Conservation (phyloP, 352 stramenopile genomes). For the Pythium rhizo-oryzae region DNA sequence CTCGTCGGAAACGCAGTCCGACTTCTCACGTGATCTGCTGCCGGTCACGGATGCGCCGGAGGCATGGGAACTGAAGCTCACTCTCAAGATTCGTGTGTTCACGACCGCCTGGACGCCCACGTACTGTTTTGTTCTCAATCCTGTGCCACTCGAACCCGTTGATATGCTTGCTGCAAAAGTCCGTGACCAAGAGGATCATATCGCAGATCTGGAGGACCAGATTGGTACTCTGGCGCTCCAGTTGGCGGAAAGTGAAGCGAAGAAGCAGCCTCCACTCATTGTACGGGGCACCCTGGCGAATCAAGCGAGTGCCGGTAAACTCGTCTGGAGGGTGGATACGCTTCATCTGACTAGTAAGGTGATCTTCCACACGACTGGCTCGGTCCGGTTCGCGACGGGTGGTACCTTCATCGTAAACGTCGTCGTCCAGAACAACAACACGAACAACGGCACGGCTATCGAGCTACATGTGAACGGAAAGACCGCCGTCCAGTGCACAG, state of each 20-base stretch:
- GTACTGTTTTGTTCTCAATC: constrained; percentile 15
- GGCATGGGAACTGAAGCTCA: constrained; percentile 2
- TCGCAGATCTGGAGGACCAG: not conserved
- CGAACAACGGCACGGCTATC: constrained; percentile 8
- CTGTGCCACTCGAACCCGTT: constrained; percentile 5
- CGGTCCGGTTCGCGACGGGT: not conserved
- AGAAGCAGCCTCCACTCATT: not conserved
- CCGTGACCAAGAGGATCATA: constrained; percentile 23
- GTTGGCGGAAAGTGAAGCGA: not conserved
- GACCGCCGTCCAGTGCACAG: not conserved
- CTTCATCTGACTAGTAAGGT: not conserved
- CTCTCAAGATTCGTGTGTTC: constrained; percentile 16
- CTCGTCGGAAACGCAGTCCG: not conserved
- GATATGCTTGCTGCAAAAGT: constrained; percentile 18
- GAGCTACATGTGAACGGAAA: constrained; percentile 14
- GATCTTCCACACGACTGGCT: not conserved
- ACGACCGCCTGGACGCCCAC: constrained; percentile 9
- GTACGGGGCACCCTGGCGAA: not conserved
- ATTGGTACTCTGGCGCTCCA: not conserved
- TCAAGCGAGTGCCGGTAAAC: not conserved
- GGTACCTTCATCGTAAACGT: constrained; percentile 13
- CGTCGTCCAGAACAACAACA: constrained; percentile 12
- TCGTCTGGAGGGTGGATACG: constrained; percentile 6
- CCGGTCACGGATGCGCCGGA: not conserved
- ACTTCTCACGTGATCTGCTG: not conserved